Base-by-base conservation (phyloP, 2,329 filamentous ascomycete genomes). In the Orbilia javanica region DNA sequence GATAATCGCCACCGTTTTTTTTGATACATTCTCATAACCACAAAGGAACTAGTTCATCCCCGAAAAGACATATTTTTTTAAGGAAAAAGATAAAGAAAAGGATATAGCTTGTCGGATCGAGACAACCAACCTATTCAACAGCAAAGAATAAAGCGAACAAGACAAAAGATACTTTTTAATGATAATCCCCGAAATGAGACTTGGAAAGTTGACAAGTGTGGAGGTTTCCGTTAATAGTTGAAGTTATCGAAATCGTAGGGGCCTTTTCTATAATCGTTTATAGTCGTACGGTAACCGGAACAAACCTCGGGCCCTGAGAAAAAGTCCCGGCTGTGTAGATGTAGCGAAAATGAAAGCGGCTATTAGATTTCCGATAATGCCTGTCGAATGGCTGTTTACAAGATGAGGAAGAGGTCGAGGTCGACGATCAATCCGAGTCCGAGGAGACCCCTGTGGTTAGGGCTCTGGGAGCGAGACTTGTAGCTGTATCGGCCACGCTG, bases 221-320 rank as follows among this genome's bases (percentile, higher is more conserved):
- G 22, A 65, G 42, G 46, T 57, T 52, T 66, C 60, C 50, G 50
- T 66, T 57, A 60, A 4, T 48, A 7, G 27, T 31, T 25, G 46
- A 50, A 4, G n/a, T n/a, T n/a, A n/a, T n/a, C n/a, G n/a, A n/a
- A n/a, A 18, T 20, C 22, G 34, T 50, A 25, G 20, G 36, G 15
- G 20, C 20, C 18, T 42, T 42, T 25, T 42, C 1, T n/a, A 4
- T 42, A 8, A 42, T 60, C 34, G 34, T 42, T 60, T 42, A 57
- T 39, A 63, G 44, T 42, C 29, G 46, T 60, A 39, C 34, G 27
- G 39, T 42, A 66, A 55, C 64, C 63, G 36, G 64, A 55, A 27
- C 57, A 67, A 53, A 52, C 66, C 72, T 70, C 66, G 72, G 72
- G 72, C 66, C 72, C 72, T 70, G 66, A 66, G 57, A 52, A 20